Base-by-base conservation (phyloP, 2,329 filamentous ascomycete genomes). In the Aspergillus sclerotialis region DNA sequence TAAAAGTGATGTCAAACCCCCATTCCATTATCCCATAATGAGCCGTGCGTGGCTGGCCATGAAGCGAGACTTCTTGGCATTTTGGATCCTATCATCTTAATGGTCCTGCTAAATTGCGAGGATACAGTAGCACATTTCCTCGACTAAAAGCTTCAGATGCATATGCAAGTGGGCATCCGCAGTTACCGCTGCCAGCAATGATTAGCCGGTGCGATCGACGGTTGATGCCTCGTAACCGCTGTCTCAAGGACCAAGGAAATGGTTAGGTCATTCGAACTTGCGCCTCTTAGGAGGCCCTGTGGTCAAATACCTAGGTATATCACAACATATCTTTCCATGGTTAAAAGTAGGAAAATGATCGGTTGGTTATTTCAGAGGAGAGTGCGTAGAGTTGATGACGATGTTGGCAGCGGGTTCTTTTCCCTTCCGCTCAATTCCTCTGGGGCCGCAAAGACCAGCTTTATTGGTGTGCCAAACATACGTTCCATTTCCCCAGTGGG, bases 161-260 rank as follows among this genome's bases (percentile, higher is more conserved):
- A n/a, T n/a, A n/a, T n/a, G n/a, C n/a, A n/a, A n/a, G n/a, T n/a
- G n/a, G n/a, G 30, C 28, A 39, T 34, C 44, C 46, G 46, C 46
- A 39, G 27, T 43, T 42, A 33, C 43, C 45, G 43, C 46, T 31
- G 28, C 27, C 31, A 30, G 39, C 13, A 18, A 24, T 28, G 26
- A 29, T 28, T 28, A 11, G 10, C 9, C 13, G 11, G 11, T 14
- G 12, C 9, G 26, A 28, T 28, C 26, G 26, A 14, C 26, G 12
- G 7, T n/a, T 28, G 26, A 28, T n/a, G 26, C 26, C 26, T 12
- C 13, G 11, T 7, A 11, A 28, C 7, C 3, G 7, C 26, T 28
- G 10, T 7, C 7, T 12, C 26, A 13, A 11, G 13, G 11, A 13
- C 26, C 26, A 28, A 12, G 26, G 7, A 14, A 10, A 11, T n/a